Evolutionary conservation across 2,329 filamentous ascomycete genomes (phyloP), one percentile per base, ranked within the genome.

Genomic region (Phyllosticta citriasiana): DNA sequence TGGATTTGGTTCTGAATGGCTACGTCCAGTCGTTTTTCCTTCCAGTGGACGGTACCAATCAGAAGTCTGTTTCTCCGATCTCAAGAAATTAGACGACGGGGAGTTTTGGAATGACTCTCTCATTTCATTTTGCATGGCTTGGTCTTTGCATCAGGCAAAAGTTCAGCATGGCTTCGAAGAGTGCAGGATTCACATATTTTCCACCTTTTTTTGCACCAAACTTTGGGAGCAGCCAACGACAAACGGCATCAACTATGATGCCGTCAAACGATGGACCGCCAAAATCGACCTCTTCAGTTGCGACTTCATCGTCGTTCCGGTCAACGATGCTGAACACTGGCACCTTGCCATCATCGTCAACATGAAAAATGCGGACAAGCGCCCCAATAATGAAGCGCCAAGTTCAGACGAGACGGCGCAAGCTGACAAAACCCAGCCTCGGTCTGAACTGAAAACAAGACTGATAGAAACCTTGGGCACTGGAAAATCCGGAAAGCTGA

Each of bases 331-430:
- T 66, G 76, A 80, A 1, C 94, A 99, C 73, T 99, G 95, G 94
- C 97, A 94, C 74, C 78, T 97, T 65, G 91, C 91, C 7, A 93
- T 99, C 61, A 93, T 99, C 58, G 96, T 91, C 81, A 96, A 99
- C 68, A 81, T 93, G 2, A 52, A 75, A 35, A 72, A 70, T 35
- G 64, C 65, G 6, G 63, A 35, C 59, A 50, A 26, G 25, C 12
- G 12, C 6, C 14, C 10, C 14, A 27, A 51, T 12, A 19, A 40
- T 16, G n/a, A 50, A 60, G 61, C n/a, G 27, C 6, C 27, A 8
- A 8, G 1, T 6, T 16, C 40, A n/a, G 40, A 47, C 14, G 3
- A 7, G n/a, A 47, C 14, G 14, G 40, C 40, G 14, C 14, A 47
- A 47, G 40, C 6, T n/a, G 40, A 47, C 3, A 6, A 16, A 47